These are phyloP conservation scores for Aspergillus sp. DNA, from an alignment of 2,329 filamentous ascomycete species.

Conservation along the genomic window DNA sequence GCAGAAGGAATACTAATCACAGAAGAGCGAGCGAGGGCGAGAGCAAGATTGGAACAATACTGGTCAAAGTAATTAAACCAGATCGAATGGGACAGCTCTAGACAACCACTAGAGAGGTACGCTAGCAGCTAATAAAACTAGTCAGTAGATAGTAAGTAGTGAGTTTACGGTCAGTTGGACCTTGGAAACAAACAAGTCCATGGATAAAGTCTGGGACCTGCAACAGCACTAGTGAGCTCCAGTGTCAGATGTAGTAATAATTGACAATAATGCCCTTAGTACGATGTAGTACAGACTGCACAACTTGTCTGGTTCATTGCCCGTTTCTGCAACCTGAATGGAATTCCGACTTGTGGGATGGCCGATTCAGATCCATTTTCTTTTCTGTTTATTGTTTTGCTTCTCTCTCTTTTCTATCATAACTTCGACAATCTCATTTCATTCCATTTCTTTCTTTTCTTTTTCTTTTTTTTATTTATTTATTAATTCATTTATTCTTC, in stretches of 20 bases:
- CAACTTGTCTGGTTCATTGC: slow-evolving; percentile 6
- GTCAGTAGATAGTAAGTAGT: slow-evolving; percentile 8
- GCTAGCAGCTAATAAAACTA: slow-evolving; percentile 18
- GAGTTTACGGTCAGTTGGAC: slow-evolving; percentile 17
- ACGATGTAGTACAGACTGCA: slow-evolving; percentile 10
- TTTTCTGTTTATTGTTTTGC: too few species aligned
- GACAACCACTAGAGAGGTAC: slow-evolving; percentile 12
- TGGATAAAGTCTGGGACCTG: slow-evolving; percentile 21
- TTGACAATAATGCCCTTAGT: slow-evolving; percentile 22
- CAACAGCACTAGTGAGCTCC: slow-evolving; percentile 23
- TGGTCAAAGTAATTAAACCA: slow-evolving; percentile 24
- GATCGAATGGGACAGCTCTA: slow-evolving; percentile 24
- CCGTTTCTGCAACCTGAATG: slow-evolving; percentile 3
- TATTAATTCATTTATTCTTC: background rate
- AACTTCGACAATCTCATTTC: too few species aligned
- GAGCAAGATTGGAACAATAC: slow-evolving; percentile 22
- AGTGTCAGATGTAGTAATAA: slow-evolving; percentile 26
- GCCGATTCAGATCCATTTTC: background rate
- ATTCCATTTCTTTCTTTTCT: too few species aligned
- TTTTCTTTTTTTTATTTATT: background rate
- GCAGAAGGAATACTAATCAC: background rate
- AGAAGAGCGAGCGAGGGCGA: slow-evolving; percentile 1
- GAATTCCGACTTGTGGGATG: background rate
- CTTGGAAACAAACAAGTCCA: slow-evolving; percentile 26
- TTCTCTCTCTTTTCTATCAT: too few species aligned